A percentile compares a stretch with the other conserved stretches of the same genome.
Evolutionary conservation across 2,329 filamentous ascomycete genomes (phyloP).

Genomic region (Rutstroemia sp.): DNA sequence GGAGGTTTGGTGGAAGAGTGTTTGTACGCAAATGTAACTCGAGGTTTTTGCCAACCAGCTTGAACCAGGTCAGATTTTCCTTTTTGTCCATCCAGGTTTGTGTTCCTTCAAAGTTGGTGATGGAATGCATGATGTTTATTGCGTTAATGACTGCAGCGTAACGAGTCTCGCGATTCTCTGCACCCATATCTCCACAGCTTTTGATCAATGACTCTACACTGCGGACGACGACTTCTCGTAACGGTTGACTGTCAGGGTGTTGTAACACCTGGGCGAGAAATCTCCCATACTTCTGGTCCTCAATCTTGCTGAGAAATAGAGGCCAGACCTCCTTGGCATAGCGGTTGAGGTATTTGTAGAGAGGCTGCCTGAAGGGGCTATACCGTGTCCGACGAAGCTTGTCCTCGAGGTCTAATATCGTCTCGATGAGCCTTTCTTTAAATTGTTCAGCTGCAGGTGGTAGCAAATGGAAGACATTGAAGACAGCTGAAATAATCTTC

Average conservation of each 20-base stretch:
- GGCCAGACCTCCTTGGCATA: slow-evolving; percentile 85
- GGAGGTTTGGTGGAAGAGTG: slow-evolving; percentile 61
- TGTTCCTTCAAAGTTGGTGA: slow-evolving; percentile 57
- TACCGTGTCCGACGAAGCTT: slow-evolving; percentile 79
- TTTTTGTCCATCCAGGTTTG: slow-evolving; percentile 65
- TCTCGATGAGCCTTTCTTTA: slow-evolving; percentile 82
- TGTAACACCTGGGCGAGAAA: slow-evolving; percentile 83
- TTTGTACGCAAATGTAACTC: slow-evolving; percentile 67
- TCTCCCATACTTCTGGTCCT: slow-evolving; percentile 80
- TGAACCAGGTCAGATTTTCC: slow-evolving; percentile 53
- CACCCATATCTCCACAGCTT: slow-evolving; percentile 54
- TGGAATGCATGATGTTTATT: slow-evolving; percentile 75
- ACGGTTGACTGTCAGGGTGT: slow-evolving; percentile 63
- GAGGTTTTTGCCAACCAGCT: slow-evolving; percentile 66
- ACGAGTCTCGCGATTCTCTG: slow-evolving; percentile 61
- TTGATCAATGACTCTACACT: slow-evolving; percentile 67
- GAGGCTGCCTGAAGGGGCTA: slow-evolving; percentile 83
- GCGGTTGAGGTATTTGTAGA: slow-evolving; percentile 89
- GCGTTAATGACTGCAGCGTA: slow-evolving; percentile 72
- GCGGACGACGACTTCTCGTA: slow-evolving; percentile 67
- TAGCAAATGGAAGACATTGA: slow-evolving; percentile 96
- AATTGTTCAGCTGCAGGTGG: slow-evolving; percentile 85
- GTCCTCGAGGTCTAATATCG: slow-evolving; percentile 81
- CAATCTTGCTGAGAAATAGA: slow-evolving; percentile 70
- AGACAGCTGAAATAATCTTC: slow-evolving; percentile 89